Percentiles rank a stretch among this genome's conserved stretches.
Evolutionary conservation across 2,329 filamentous ascomycete species (phyloP).

Genomic region (Elsinoe fawcettii): DNA sequence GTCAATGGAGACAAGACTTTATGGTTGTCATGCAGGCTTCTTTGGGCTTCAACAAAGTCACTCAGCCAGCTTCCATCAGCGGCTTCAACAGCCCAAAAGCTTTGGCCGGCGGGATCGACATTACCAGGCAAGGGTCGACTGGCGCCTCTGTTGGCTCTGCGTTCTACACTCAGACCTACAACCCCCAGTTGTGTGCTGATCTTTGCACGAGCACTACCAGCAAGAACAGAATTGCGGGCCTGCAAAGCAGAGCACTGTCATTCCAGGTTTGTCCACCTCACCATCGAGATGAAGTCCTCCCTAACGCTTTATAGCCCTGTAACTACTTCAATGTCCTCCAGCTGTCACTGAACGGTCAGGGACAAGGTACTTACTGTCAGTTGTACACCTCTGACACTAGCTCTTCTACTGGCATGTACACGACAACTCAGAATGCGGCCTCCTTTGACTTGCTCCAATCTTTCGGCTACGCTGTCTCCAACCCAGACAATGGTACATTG

Average conservation of each 20-base stretch:
- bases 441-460: constrained; percentile 16
- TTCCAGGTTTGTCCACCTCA: background rate
- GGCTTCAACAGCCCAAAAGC: constrained; percentile 11
- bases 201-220: constrained; percentile 3
- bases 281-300: background rate
- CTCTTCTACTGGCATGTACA: constrained; percentile 11
- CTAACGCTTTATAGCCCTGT: background rate
- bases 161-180: constrained; percentile 6
- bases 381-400: constrained; percentile 23
- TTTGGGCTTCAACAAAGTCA: constrained; percentile 18
- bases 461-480: constrained; percentile 17
- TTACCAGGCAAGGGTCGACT: background rate
- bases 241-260: background rate
- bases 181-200: constrained; percentile 12
- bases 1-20: constrained; percentile 24
- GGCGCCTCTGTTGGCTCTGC: background rate
- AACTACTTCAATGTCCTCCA: constrained; percentile 30
- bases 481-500: background rate
- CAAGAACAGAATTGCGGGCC: constrained; percentile 1
- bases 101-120: constrained; percentile 15
- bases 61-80: constrained; percentile 4
- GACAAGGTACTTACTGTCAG: constrained; percentile 30
- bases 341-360: constrained; percentile 27
- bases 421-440: background rate
- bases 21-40: constrained; percentile 25